These are phyloP conservation scores for Camellia sinensis DNA, from an alignment of 148 eudicot genomes.

Conservation along the genomic window DNA sequence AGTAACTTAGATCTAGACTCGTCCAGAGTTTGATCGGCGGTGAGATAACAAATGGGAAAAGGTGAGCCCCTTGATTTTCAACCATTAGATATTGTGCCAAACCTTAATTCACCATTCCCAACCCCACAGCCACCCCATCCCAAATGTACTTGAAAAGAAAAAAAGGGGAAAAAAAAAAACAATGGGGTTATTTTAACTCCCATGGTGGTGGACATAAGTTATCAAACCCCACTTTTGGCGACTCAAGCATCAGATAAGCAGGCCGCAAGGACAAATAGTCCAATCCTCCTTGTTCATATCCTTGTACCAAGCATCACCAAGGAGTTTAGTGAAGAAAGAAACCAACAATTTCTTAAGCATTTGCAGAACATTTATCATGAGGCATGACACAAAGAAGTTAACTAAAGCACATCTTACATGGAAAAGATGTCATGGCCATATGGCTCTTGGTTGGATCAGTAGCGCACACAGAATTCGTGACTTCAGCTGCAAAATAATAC, in stretches of 20 bases:
- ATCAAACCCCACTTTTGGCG: not conserved
- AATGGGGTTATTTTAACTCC: not conserved
- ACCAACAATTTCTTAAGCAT: not conserved
- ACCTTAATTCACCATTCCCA: not conserved
- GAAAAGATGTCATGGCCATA: conserved; percentile 38
- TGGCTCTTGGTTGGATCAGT: conserved; percentile 41
- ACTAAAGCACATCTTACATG: conserved; percentile 46
- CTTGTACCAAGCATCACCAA: too few species aligned
- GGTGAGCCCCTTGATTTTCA: not conserved
- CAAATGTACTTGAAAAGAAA: not conserved
- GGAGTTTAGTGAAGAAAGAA: too few species aligned
- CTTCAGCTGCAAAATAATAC: conserved; percentile 40
- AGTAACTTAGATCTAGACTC: too few species aligned
- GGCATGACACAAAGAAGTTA: conserved; percentile 1
- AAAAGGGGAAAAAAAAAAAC: not conserved
- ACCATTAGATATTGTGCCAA: not conserved
- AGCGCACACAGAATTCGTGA: conserved; percentile 29
- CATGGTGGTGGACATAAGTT: not conserved
- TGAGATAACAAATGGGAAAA: too few species aligned
- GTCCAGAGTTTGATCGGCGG: too few species aligned
- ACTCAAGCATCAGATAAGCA: not conserved
- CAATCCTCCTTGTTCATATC: too few species aligned
- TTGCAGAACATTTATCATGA: not conserved
- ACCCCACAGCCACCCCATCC: too few species aligned
- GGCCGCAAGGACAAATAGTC: not conserved